phyloP scores from a whole-genome alignment of 2,329 filamentous ascomycete species.

The Ascomycota sp. region DNA sequence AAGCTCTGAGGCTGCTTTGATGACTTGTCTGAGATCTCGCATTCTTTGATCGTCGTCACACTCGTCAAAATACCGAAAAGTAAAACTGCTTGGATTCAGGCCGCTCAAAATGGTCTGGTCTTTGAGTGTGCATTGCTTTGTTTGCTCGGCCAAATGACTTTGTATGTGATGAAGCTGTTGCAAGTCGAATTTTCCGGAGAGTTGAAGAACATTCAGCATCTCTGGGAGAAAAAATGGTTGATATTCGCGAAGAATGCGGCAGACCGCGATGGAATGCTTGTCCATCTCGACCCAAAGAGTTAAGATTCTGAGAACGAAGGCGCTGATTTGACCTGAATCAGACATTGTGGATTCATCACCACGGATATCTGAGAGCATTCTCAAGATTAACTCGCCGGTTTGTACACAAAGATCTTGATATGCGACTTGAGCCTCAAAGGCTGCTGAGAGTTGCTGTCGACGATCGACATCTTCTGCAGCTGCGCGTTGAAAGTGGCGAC shows the following conservation, averaged over 20 bases:
- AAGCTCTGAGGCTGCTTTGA: not conserved
- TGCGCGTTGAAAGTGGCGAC: constrained; percentile 1
- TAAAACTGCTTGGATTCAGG: not conserved
- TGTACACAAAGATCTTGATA: not conserved
- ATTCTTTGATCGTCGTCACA: not conserved
- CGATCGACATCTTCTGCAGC: not conserved
- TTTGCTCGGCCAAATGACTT: constrained; percentile 1
- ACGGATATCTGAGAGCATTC: not conserved
- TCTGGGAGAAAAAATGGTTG: constrained; percentile 1
- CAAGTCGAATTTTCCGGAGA: not conserved
- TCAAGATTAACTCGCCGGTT: not conserved
- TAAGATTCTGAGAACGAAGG: constrained; percentile 3
- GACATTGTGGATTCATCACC: not conserved
- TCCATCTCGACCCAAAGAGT: constrained; percentile 5
- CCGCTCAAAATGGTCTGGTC: not conserved
- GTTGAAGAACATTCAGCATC: constrained; percentile 1
- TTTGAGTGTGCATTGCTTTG: not conserved
- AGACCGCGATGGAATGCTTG: constrained; percentile 1
- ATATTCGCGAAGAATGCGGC: constrained; percentile 1
- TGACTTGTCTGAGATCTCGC: not conserved
- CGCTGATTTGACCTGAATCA: constrained; percentile 2
- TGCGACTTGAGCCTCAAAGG: not conserved
- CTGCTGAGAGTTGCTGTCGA: not conserved
- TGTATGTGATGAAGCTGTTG: constrained; percentile 1
- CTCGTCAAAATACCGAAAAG: not conserved